Percentiles rank a stretch among this genome's conserved stretches.
Conservation (phyloP, 2,329 filamentous ascomycete species). For the Fusarium papillatum region DNA sequence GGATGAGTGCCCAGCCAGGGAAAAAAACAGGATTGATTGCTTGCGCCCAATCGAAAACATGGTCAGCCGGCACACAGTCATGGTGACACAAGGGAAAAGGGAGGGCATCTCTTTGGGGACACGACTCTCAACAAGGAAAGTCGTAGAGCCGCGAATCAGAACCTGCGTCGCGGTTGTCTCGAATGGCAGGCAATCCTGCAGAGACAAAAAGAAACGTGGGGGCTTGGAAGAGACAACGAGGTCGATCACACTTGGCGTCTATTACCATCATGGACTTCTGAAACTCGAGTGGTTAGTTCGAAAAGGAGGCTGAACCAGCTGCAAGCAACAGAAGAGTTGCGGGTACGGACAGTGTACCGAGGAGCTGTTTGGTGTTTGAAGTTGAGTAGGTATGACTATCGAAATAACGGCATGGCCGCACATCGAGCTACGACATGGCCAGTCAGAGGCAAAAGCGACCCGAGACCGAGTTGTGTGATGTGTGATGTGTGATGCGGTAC, state of each 20-base stretch:
- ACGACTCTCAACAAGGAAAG: not conserved
- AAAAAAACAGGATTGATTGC: not conserved
- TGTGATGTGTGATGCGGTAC: not conserved
- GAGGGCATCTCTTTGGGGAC: conserved; percentile 1
- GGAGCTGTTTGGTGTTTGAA: not conserved
- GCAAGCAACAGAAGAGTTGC: not conserved
- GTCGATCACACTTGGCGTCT: conserved; percentile 7
- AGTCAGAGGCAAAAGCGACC: not conserved
- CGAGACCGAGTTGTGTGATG: not conserved
- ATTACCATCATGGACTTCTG: not conserved
- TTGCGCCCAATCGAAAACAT: not conserved
- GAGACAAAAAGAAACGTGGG: conserved; percentile 10
- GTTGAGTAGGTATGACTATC: not conserved
- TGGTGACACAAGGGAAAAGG: conserved; percentile 14
- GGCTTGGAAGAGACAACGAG: conserved; percentile 1
- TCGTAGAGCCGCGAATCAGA: conserved; percentile 6
- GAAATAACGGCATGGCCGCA: not conserved
- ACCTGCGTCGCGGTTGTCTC: not conserved
- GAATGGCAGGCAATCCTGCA: conserved; percentile 9
- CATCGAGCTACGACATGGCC: not conserved
- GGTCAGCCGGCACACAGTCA: conserved; percentile 20
- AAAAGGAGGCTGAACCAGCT: not conserved
- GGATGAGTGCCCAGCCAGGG: conserved; percentile 8
- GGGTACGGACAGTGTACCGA: not conserved
- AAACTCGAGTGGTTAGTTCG: conserved; percentile 1